Base-by-base conservation (phyloP, 2,329 filamentous ascomycete species). In the Cucurbitaria berberidis region DNA sequence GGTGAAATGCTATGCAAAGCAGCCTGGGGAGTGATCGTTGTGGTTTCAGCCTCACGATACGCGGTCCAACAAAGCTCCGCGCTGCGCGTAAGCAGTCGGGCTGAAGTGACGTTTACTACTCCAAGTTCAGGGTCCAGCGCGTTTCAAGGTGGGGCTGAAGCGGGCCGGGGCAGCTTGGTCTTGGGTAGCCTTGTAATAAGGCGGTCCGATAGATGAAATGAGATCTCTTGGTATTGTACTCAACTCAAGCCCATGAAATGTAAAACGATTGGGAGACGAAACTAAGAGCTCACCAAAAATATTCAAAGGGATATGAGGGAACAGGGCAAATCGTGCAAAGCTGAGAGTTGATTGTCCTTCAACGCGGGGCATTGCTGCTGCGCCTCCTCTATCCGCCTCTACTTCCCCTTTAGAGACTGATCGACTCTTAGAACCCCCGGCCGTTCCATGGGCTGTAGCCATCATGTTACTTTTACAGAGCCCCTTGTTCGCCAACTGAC, bases 41-140 rank as follows among this genome's bases (percentile, higher is more conserved):
- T n/a, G 1, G 30, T 19, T 16, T 44, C 40, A 39, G 40, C 48
- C n/a, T 11, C 29, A 18, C 22, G 40, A 4, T 19, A n/a, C n/a
- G n/a, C 53, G 53, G 58, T 45, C 49, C 51, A 54, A 55, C 42
- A 55, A 59, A 56, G 26, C 35, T 32, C 51, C 57, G 55, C 35
- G 13, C 9, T 39, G 51, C 48, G 48, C 43, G 56, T 63, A 56
- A 60, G 58, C 59, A 51, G 44, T 57, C 36, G 55, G 34, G 50
- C 48, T 41, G 44, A 38, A 38, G 50, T 60, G 62, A 60, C 54
- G 58, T 63, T 38, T 34, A 18, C 36, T n/a, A 21, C 41, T 40
- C 16, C 26, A 36, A 29, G 13, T 40, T 21, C 49, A 56, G 55
- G 55, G 59, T 61, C 57, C 51, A 54, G 22, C 39, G 40, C 21